Evolutionary conservation across 1,139 yeast genomes (phyloP).

Genomic region (Blastobotrys persicus): DNA sequence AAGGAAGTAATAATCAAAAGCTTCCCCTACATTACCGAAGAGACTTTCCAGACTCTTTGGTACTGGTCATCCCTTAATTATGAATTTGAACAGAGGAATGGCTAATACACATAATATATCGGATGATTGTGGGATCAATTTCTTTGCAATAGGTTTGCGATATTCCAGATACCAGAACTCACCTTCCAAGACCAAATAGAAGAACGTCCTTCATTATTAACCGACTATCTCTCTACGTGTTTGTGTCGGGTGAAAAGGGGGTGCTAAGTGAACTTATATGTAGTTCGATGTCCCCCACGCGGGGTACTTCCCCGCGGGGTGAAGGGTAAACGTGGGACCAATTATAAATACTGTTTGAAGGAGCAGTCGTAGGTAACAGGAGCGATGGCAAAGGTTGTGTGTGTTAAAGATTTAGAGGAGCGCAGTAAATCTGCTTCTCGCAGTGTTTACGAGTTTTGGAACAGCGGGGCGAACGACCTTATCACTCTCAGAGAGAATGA

Average conservation of each 20-base stretch:
- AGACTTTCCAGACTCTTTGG: no score
- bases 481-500: conserved; percentile 36
- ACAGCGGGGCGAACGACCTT: conserved; percentile 39
- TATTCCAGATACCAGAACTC: neutral
- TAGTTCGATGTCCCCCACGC: neutral
- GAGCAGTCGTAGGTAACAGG: neutral
- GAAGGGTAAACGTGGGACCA: neutral
- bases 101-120: no score
- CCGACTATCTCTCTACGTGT: no score
- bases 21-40: no score
- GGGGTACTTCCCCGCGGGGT: neutral
- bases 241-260: no score
- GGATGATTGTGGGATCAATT: no score
- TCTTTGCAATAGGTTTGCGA: neutral
- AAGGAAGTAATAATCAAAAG: no score
- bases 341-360: neutral
- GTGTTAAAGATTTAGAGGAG: conserved; percentile 28
- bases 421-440: conserved; percentile 24
- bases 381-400: conserved; percentile 16
- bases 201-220: conserved; percentile 1
- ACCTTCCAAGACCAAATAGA: conserved; percentile 6
- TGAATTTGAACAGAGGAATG: no score
- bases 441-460: conserved; percentile 38
- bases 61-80: no score
- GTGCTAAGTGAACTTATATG: no score